A percentile compares a stretch with the other conserved stretches of the same genome.
Conservation (phyloP, 495 filamentous ascomycete species). For the Aspergillus sclerotioniger region DNA sequence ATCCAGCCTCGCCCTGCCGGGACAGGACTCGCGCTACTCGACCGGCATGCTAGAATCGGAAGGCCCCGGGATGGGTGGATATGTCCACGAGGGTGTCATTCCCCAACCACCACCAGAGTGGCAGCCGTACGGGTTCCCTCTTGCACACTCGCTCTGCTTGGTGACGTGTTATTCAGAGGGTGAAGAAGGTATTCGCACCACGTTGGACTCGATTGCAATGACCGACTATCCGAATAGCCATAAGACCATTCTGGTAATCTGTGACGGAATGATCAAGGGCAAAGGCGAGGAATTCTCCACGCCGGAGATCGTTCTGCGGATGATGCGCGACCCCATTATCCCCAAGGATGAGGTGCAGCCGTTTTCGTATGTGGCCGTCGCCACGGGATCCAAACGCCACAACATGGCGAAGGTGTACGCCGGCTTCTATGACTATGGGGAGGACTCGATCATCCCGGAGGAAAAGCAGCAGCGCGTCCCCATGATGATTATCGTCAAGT, state of each 20-base stretch:
- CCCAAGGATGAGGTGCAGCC: conserved; percentile 75
- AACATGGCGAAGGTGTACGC: conserved; percentile 99
- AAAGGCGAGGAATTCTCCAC: conserved; percentile 85
- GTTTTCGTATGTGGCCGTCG: conserved; percentile 96
- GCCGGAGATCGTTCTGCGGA: conserved; percentile 83
- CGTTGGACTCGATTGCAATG: conserved; percentile 92
- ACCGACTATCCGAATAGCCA: conserved; percentile 99
- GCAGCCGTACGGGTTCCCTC: conserved; percentile 91
- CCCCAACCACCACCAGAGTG: conserved; percentile 97
- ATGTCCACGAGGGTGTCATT: conserved; percentile 93
- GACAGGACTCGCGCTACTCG: conserved; percentile 47
- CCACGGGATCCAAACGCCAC: conserved; percentile 93
- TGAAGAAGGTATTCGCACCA: conserved; percentile 86
- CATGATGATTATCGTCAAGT: conserved; percentile 97
- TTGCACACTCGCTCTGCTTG: conserved; percentile 90
- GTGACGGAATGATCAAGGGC: conserved; percentile 97
- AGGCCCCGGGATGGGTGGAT: conserved; percentile 80
- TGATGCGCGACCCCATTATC: conserved; percentile 90
- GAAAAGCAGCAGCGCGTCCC: conserved; percentile 98
- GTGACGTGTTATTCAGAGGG: conserved; percentile 99
- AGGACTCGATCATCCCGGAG: conserved; percentile 68
- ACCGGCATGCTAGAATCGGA: conserved; percentile 63
- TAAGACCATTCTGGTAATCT: conserved; percentile 92
- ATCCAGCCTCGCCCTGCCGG: conserved; percentile 44
- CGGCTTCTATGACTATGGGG: conserved; percentile 96